phyloP scores from a whole-genome alignment of 2,329 filamentous ascomycete genomes.

The Ceratocystis smalleyi region DNA sequence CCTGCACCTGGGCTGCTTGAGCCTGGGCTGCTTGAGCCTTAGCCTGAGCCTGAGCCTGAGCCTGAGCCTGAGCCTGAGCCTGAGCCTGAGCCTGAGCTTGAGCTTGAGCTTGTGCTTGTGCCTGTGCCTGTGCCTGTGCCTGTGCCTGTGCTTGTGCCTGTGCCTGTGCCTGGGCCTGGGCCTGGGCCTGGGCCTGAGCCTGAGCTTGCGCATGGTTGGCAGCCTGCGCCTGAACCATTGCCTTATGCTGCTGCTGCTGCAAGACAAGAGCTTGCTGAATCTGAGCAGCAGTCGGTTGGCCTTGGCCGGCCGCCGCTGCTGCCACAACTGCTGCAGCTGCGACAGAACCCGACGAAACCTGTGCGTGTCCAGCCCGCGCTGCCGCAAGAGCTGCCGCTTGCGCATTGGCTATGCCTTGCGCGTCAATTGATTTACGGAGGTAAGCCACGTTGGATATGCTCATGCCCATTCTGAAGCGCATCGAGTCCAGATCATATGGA shows the following conservation, averaged over 20 bases:
- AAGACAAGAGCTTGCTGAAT: conserved; percentile 18
- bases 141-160: conserved; percentile 17
- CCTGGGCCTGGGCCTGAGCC: conserved; percentile 21
- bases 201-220: conserved; percentile 11
- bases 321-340: conserved; percentile 17
- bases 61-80: conserved; percentile 20
- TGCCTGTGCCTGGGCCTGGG: background rate
- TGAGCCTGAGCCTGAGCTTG: conserved; percentile 8
- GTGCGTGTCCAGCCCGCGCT: conserved; percentile 17
- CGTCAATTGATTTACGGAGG: conserved; percentile 20
- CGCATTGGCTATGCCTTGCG: conserved; percentile 19
- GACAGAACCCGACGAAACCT: conserved; percentile 18
- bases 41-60: conserved; percentile 19
- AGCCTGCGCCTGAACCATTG: conserved; percentile 20
- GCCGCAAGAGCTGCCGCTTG: conserved; percentile 16
- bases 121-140: background rate
- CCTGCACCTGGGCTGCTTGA: background rate
- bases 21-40: conserved; percentile 16
- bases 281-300: background rate
- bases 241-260: conserved; percentile 18
- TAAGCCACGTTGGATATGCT: conserved; percentile 11
- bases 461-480: conserved; percentile 37
- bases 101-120: conserved; percentile 1
- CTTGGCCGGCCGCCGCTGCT: conserved; percentile 18
- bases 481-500: conserved; percentile 44